A percentile compares a stretch with the other conserved stretches of the same genome.
These are phyloP conservation scores for Backusella tarrabulga DNA, from an alignment of 192 early-diverging fungal species.

Conservation along the genomic window DNA sequence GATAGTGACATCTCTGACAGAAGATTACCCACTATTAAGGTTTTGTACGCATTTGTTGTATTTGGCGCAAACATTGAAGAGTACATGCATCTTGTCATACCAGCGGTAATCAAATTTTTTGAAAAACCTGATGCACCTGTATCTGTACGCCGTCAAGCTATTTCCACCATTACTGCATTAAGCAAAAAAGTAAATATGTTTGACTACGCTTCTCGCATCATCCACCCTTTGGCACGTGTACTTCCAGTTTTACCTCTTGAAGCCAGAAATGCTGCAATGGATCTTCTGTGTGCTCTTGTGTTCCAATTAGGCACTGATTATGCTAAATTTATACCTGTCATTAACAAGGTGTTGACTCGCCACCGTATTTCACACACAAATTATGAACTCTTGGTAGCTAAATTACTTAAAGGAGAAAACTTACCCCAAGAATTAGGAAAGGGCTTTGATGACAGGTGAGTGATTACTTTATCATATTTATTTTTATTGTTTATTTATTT, in stretches of 20 bases:
- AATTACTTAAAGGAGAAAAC: constrained; percentile 73
- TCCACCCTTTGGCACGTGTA: constrained; percentile 80
- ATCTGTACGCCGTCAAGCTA: constrained; percentile 59
- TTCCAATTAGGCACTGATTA: constrained; percentile 87
- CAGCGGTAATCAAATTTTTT: constrained; percentile 76
- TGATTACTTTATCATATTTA: not conserved
- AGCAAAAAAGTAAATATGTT: constrained; percentile 76
- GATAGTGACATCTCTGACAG: constrained; percentile 74
- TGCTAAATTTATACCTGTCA: constrained; percentile 82
- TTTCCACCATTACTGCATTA: constrained; percentile 71
- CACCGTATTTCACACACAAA: constrained; percentile 64
- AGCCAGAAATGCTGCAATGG: constrained; percentile 68
- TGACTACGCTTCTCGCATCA: constrained; percentile 85
- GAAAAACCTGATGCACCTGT: constrained; percentile 67
- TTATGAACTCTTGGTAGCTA: constrained; percentile 77
- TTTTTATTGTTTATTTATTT: constrained; percentile 14
- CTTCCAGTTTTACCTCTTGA: constrained; percentile 53
- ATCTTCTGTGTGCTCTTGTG: constrained; percentile 77
- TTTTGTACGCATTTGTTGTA: constrained; percentile 74
- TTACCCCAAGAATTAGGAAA: constrained; percentile 65
- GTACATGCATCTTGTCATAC: constrained; percentile 89
- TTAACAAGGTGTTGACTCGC: constrained; percentile 71
- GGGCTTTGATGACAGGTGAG: constrained; percentile 45
- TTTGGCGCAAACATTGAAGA: constrained; percentile 90
- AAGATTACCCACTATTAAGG: constrained; percentile 61